Evolutionary conservation across 1,284 basidiomycete genomes (phyloP), one percentile per base, ranked within the genome.

Genomic region (Cryptococcus sp.): DNA sequence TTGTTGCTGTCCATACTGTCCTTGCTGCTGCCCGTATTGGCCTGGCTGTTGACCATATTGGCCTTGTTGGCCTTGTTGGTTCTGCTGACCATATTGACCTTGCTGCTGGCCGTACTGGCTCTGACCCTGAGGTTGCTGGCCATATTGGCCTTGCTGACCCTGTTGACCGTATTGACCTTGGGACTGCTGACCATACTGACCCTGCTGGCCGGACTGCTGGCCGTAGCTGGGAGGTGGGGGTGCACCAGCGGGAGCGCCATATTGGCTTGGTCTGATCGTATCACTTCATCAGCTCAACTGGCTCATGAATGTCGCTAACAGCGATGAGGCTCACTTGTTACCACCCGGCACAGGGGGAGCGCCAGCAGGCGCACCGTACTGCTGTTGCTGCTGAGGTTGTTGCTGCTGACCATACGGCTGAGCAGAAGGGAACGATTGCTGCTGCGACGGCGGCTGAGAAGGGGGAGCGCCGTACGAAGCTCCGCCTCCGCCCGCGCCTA

Each of bases 1-100:
- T 57, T 74, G 75, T 52, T 69, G 69, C 60, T 69, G 68, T 43
- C 58, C 60, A 17, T 57, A 64, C 16, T 58, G 65, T 17, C 62
- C 66, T 20, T 61, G 60, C 4, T 50, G 63, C 42, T 62, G 65
- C 35, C 68, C 62, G 41, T 58, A 56, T 23, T 60, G 63, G 4
- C 46, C 42, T 23, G 22, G 60, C 35, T 61, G 55, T 45, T 62
- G 60, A 41, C 60, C 60, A 45, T 62, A 55, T 35, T 57, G 55
- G n/a, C 55, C 58, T 30, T 61, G 63, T 30, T 55, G 30, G 30
- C 30, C 30, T 35, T 35, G 30, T 35, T 35, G 30, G 30, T 35
- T 35, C 8, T 70, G 69, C 60, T 69, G 68, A 43, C 58, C 60
- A 38, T 58, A 54, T 35, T 62, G 54, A 52, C 22, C 51, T 54